Evolutionary conservation across 2,329 filamentous ascomycete genomes (phyloP).

Genomic region (Teratosphaeria nubilosa): DNA sequence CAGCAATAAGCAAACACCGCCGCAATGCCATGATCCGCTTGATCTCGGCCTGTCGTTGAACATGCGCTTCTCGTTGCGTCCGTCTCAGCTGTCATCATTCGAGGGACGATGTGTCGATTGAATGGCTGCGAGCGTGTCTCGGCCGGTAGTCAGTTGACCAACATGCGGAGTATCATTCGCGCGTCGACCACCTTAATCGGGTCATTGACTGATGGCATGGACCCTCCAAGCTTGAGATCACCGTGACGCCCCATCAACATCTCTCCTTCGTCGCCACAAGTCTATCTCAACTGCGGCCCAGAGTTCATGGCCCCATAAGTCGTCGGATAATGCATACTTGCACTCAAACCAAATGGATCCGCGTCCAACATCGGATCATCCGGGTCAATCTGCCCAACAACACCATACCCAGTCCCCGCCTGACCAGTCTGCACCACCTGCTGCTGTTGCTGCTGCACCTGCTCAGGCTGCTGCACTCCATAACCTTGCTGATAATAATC

Average conservation of each 20-base stretch:
- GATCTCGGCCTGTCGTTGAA: not conserved
- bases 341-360: constrained; percentile 85
- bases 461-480: not conserved
- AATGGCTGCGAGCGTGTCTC: too few species aligned
- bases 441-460: constrained; percentile 3
- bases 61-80: not conserved
- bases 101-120: not conserved
- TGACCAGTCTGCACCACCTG: not conserved
- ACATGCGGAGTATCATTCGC: not conserved
- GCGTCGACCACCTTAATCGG: too few species aligned
- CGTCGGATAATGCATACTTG: constrained; percentile 89
- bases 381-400: constrained; percentile 48
- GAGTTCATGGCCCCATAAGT: constrained; percentile 57
- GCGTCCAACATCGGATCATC: constrained; percentile 86
- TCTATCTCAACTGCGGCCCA: constrained; percentile 13
- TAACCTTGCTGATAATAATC: constrained; percentile 14
- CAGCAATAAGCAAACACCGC: not conserved
- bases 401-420: constrained; percentile 2
- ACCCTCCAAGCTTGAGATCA: not conserved
- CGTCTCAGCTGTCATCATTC: not conserved
- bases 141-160: not conserved
- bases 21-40: not conserved
- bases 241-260: not conserved
- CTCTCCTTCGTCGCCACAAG: not conserved
- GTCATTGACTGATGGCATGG: too few species aligned